A percentile compares a stretch with the other conserved stretches of the same genome.
Evolutionary conservation across 2,329 filamentous ascomycete species (phyloP).

Genomic region (Aspergillus sp.): DNA sequence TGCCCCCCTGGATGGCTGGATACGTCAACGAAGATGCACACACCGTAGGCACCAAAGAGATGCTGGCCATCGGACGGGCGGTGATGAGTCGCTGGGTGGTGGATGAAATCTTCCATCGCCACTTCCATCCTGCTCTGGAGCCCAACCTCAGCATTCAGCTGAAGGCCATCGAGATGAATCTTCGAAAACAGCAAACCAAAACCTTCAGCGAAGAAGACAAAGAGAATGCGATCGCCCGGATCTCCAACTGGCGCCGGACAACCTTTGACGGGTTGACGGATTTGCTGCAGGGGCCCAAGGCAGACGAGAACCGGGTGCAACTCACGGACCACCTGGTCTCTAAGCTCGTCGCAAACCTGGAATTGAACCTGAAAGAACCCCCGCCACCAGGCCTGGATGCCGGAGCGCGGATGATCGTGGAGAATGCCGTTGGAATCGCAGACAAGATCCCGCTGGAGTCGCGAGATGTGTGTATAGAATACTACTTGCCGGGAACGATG

Average conservation of each 20-base stretch:
- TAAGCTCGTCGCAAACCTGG: slow-evolving; percentile 64
- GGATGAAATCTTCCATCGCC: slow-evolving; percentile 84
- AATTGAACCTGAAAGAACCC: slow-evolving; percentile 70
- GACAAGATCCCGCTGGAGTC: slow-evolving; percentile 86
- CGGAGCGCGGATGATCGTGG: slow-evolving; percentile 86
- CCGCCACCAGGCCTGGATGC: slow-evolving; percentile 78
- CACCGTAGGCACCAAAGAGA: slow-evolving; percentile 87
- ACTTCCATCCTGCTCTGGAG: slow-evolving; percentile 88
- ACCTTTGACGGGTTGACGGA: slow-evolving; percentile 86
- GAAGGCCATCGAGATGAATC: slow-evolving; percentile 82
- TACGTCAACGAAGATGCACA: slow-evolving; percentile 83
- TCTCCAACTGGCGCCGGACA: slow-evolving; percentile 88
- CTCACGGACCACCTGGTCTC: slow-evolving; percentile 67
- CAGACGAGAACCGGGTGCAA: slow-evolving; percentile 60
- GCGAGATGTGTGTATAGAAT: slow-evolving; percentile 81
- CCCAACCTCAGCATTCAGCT: slow-evolving; percentile 68
- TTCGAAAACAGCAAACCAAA: slow-evolving; percentile 70
- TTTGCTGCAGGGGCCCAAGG: slow-evolving; percentile 60
- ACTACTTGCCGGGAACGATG: slow-evolving; percentile 70
- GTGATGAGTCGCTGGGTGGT: slow-evolving; percentile 86
- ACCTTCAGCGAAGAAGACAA: slow-evolving; percentile 78
- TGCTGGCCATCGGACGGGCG: slow-evolving; percentile 90
- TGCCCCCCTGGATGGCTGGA: slow-evolving; percentile 74
- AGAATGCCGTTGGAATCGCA: slow-evolving; percentile 80
- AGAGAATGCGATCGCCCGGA: slow-evolving; percentile 79